Evolutionary conservation across 129 eudicot genomes (phyloP), one percentile per base, ranked within the genome.

Genomic region (Tanacetum coccineum): DNA sequence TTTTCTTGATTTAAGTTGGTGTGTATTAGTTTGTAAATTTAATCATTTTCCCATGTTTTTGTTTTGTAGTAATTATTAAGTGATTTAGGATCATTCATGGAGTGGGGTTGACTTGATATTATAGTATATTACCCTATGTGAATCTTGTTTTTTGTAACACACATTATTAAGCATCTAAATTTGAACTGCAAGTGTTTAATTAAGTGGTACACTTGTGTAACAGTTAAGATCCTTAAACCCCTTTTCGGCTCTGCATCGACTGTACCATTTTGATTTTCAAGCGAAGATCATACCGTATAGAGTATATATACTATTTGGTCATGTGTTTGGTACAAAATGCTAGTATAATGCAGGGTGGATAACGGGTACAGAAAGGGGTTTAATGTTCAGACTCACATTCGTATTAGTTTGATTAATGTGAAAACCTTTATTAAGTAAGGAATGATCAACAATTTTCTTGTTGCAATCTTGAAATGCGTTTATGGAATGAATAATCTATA

Each of bases 1-100:
- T 61, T 67, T 59, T 60, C 61, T 60, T 75, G 64, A 75, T 68
- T 75, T 67, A 67, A 48, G 55, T 58, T 58, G 65, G 59, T 58
- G 1, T 67, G 47, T 67, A 28, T 11, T 66, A 48, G 68, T 67
- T 75, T 0, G 21, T 8, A 15, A 42, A 40, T 51, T 76, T n/a
- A n/a, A 40, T 13, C 44, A 18, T 68, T 62, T 75, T 76, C 75
- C 65, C 70, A 28, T 66, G 67, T 74, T 47, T 32, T 39, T 50
- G 9, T 32, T 49, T 59, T 21, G 50, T 14, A 66, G 42, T 53
- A 46, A 5, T 13, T 56, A 17, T 59, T 40, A 7, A 30, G 39
- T 26, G 13, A 54, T 64, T 60, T 14, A 32, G 21, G 48, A 55
- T 48, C 67, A 65, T 66, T 17, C 59, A 65, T 47, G 67, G 47